Conservation (phyloP, 1,139 yeast species). For the Meyerozyma guilliermondii region DNA sequence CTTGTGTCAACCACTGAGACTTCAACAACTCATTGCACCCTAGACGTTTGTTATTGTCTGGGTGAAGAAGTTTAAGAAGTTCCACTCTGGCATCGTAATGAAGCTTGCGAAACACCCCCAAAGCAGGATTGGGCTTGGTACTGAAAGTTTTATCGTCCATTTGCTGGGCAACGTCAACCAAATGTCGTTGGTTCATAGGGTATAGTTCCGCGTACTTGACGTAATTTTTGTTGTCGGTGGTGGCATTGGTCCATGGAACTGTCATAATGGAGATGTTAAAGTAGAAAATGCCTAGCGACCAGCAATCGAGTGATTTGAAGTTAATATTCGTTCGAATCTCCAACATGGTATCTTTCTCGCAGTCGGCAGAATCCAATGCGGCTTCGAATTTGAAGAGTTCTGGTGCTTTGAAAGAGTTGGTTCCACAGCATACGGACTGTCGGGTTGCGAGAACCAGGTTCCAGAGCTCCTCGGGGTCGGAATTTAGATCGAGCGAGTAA, state of each 20-base stretch:
- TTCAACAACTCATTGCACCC: conserved; percentile 8
- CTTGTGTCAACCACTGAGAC: conserved; percentile 38
- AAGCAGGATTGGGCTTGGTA: conserved; percentile 9
- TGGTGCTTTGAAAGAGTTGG: conserved; percentile 53
- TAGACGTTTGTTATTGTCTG: conserved; percentile 6
- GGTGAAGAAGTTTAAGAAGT: conserved; percentile 10
- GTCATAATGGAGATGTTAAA: conserved; percentile 40
- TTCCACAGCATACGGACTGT: conserved; percentile 35
- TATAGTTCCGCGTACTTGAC: conserved; percentile 12
- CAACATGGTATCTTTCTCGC: conserved; percentile 5
- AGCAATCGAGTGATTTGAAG: conserved; percentile 37
- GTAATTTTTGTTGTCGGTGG: conserved; percentile 10
- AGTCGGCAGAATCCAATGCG: conserved; percentile 7
- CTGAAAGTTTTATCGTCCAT: conserved; percentile 17
- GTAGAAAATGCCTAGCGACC: conserved; percentile 51
- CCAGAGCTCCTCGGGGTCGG: conserved; percentile 11
- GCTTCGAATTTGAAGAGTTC: conserved; percentile 36
- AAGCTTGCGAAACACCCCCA: conserved; percentile 12
- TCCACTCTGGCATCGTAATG: conserved; percentile 13
- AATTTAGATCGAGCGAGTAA: conserved; percentile 34
- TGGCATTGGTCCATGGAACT: conserved; percentile 46
- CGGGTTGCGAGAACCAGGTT: not conserved
- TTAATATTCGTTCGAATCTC: conserved; percentile 11
- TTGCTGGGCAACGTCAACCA: conserved; percentile 15
- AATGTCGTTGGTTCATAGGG: conserved; percentile 16